Base-by-base conservation (phyloP, 2,329 filamentous ascomycete genomes). In the Fusarium ramigenum region DNA sequence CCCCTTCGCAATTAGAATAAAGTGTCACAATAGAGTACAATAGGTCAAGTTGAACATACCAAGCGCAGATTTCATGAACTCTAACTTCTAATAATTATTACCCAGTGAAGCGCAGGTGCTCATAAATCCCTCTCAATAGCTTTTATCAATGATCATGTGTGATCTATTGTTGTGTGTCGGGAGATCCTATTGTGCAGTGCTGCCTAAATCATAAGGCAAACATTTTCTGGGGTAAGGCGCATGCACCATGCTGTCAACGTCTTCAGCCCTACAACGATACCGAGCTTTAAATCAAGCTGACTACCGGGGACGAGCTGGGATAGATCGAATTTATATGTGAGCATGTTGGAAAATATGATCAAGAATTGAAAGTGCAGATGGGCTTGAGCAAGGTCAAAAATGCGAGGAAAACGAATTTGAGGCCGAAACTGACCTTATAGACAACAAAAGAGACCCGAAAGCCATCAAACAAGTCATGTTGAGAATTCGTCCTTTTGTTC, bases 181-280 rank as follows among this genome's bases (percentile, higher is more conserved):
- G 18, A 9, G 16, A 25, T 52, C 9, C 23, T 40, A 28, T 28
- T 54, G 34, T 30, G 7, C 10, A 18, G 9, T n/a, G 32, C 42
- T 30, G 56, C 56, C 56, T 58, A 34, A n/a, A 23, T 37, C 9
- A 2, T 50, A 50, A 58, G 56, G 56, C 56, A 34, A 5, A 3
- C 14, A 12, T 14, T 58, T 15, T 30, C 50, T 9, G 34, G 50
- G 50, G 50, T 53, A 28, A 39, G 39, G 50, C 18, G 32, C 50
- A 54, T 54, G 50, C 50, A 54, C 50, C 50, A 54, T 54, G 50
- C 50, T 58, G 56, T 52, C 44, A 60, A 60, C 50, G 50, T 54
- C 34, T 76, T 78, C 77, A 79, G 78, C 78, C 78, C 78, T 79
- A 78, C 70, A 69, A 50, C 42, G 42, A 58, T 49, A 36, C 43